Base-by-base conservation (phyloP, 164 flowering plant genomes). In the Macadamia tetraphylla region DNA sequence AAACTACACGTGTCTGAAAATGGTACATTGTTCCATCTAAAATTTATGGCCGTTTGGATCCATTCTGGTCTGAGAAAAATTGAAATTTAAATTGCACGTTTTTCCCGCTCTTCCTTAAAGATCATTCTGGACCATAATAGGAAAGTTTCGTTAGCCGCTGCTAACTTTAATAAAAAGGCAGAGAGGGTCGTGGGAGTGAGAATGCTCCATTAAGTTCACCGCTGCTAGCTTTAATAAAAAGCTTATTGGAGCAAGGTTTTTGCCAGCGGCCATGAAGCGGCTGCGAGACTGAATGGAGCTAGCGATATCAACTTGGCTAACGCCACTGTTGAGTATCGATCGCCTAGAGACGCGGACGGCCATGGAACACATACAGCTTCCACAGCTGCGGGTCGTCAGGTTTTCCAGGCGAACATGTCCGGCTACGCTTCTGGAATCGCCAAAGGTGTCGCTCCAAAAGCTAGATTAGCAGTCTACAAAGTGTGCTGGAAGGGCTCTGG, bases 361-460 rank as follows among this genome's bases (percentile, higher is more conserved):
- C 98, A 94, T 48, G 98, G 98, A 2, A 91, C 98, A 6, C 98
- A 94, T 79, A 94, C 98, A 1, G 98, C 97, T 0, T 91, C 97
- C 0, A 94, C 98, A 0, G 95, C 97, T 1, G 98, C 96, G 0
- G 98, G 98, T 0, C 64, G 96, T 17, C 69, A 88, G 0, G 94
- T 94, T 3, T 97, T 97, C 6, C 23, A 23, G 23, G 23, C 23
- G 0, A 23, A 23, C 23, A 23, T 23, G 23, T 23, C 23, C 23
- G 23, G 23, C 23, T 23, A 23, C 23, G 23, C 23, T 23, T 23
- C 23, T 23, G 23, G 23, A 23, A 23, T 23, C 0, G 23, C 23
- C 23, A 23, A 23, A 23, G 23, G 23, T 23, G 23, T 23, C 23
- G 23, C 23, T 23, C 97, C 97, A 3, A 91, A 94, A 60, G 92